Percentiles rank a stretch among this genome's conserved stretches.
Evolutionary conservation across 345 rosid genomes (phyloP).

Genomic region (Psidium friedrichsthalianum): DNA sequence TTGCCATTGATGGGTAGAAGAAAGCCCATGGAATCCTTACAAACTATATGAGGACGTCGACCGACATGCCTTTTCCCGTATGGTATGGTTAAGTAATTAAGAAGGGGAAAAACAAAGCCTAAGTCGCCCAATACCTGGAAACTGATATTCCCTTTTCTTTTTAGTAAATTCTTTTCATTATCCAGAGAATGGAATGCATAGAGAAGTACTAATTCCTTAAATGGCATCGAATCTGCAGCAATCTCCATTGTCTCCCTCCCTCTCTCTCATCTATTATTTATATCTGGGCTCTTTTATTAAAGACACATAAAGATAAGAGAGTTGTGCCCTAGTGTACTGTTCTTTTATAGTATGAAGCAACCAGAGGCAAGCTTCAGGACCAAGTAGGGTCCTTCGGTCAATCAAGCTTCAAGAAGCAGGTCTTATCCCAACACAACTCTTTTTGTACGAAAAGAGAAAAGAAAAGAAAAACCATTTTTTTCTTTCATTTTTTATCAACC

Average conservation of each 20-base stretch:
- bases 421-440: neutral
- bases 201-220: conserved; percentile 17
- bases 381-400: neutral
- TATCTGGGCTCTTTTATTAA: neutral
- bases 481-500: neutral
- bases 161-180: neutral
- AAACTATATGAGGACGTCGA: neutral
- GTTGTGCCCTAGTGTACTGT: neutral
- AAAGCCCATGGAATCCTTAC: neutral
- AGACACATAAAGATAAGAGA: neutral
- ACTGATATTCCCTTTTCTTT: neutral
- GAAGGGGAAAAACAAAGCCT: neutral
- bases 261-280: conserved; percentile 29
- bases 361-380: neutral
- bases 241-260: conserved; percentile 16
- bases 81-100: neutral
- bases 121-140: neutral
- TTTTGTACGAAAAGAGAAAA: neutral
- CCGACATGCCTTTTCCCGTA: neutral
- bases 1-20: neutral
- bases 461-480: neutral
- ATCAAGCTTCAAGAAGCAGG: neutral
- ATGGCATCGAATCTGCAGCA: conserved; percentile 34
- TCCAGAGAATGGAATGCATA: conserved; percentile 1
- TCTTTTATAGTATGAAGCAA: neutral